Conservation (phyloP, 768 basidiomycete species). For the Mrakia blollopis region DNA sequence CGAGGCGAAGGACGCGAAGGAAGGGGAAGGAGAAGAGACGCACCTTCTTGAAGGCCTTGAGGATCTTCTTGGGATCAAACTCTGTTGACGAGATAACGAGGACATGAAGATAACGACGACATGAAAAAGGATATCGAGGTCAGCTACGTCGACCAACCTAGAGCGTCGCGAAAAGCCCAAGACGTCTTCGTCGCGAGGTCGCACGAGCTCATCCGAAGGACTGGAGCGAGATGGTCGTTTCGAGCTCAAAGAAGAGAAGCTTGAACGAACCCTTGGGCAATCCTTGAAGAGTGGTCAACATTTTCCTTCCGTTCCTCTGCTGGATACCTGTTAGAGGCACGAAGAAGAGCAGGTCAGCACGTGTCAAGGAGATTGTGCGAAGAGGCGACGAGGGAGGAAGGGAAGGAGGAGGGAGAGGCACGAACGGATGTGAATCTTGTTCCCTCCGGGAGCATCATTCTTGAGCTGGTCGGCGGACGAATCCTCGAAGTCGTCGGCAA, state of each 20-base stretch:
- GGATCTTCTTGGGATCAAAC: conserved; percentile 94
- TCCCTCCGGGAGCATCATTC: conserved; percentile 42
- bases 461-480: conserved; percentile 40
- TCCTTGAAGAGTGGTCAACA: conserved; percentile 93
- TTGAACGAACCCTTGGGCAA: conserved; percentile 68
- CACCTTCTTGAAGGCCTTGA: conserved; percentile 99
- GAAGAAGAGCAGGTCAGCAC: background rate
- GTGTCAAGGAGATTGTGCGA: background rate
- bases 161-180: background rate
- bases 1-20: background rate
- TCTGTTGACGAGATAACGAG: conserved; percentile 50
- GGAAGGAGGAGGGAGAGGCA: conserved; percentile 11
- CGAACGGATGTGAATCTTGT: conserved; percentile 48
- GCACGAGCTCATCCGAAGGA: background rate
- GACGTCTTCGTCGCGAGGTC: background rate
- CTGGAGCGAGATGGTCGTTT: background rate
- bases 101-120: background rate
- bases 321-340: conserved; percentile 60
- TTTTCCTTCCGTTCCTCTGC: conserved; percentile 98
- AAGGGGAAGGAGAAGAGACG: conserved; percentile 4
- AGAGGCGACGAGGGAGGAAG: background rate
- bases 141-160: background rate
- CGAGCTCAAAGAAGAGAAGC: conserved; percentile 8
- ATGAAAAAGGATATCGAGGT: background rate
- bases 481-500: conserved; percentile 75